Conservation (phyloP, 192 early-diverging fungal genomes). For the Chytriomyces sp. region DNA sequence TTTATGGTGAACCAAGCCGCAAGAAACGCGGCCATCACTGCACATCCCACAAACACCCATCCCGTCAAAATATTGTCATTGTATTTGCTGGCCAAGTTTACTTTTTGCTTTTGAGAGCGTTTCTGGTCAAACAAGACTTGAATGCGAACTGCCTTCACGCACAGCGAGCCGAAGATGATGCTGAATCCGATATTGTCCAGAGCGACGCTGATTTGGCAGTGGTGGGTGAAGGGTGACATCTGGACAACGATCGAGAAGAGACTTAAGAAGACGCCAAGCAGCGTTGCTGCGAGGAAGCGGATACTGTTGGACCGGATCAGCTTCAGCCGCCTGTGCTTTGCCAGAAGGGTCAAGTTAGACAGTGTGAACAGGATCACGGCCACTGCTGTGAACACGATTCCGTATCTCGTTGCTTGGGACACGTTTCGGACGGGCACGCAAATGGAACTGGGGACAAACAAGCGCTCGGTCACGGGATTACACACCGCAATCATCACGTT, state of each 20-base stretch:
- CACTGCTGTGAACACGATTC: not conserved
- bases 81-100: not conserved
- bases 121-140: slow-evolving; percentile 17
- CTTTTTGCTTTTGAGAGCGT: slow-evolving; percentile 3
- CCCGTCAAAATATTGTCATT: slow-evolving; percentile 5
- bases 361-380: not conserved
- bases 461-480: not conserved
- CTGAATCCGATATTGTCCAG: slow-evolving; percentile 31
- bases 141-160: slow-evolving; percentile 20
- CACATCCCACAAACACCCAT: not conserved
- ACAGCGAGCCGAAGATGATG: slow-evolving; percentile 25
- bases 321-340: slow-evolving; percentile 3
- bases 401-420: not conserved
- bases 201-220: not conserved
- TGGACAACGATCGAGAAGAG: not conserved
- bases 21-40: slow-evolving; percentile 7
- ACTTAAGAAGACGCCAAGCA: not conserved
- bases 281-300: not conserved
- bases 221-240: not conserved
- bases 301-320: slow-evolving; percentile 18
- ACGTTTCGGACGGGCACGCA: slow-evolving; percentile 3
- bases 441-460: not conserved
- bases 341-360: not conserved
- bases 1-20: not conserved
- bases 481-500: slow-evolving; percentile 2